phyloP scores from a whole-genome alignment of 306 rosid species.

The Sindora glabra region DNA sequence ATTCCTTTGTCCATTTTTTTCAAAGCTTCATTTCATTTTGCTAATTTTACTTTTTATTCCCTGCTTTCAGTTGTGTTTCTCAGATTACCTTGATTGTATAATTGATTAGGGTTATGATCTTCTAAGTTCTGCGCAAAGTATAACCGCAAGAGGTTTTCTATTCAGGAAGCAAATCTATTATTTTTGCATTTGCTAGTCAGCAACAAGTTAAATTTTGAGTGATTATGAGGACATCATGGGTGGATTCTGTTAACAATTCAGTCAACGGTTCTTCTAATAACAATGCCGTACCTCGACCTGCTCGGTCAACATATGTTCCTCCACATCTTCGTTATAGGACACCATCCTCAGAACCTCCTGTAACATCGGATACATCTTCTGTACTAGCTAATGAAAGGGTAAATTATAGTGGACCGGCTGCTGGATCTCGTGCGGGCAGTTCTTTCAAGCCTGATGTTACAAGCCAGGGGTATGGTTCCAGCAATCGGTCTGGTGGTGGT shows the following conservation, averaged over 20 bases:
- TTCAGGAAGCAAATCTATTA: constrained; percentile 2
- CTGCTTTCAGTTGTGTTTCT: neutral
- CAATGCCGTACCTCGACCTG: constrained; percentile 24
- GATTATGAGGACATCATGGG: constrained; percentile 62
- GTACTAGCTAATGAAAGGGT: constrained; percentile 18
- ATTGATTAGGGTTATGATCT: constrained; percentile 10
- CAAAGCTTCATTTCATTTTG: neutral
- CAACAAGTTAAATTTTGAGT: constrained; percentile 17
- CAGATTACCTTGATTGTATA: constrained; percentile 19
- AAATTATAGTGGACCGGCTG: constrained; percentile 29
- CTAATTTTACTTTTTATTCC: constrained; percentile 2
- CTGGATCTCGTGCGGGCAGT: constrained; percentile 32
- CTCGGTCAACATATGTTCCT: constrained; percentile 53
- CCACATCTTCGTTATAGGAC: constrained; percentile 72
- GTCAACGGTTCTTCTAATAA: constrained; percentile 25
- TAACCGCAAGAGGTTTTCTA: constrained; percentile 16
- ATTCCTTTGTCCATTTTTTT: neutral
- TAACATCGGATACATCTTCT: constrained; percentile 18
- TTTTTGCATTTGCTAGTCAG: constrained; percentile 21
- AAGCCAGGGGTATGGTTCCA: constrained; percentile 27
- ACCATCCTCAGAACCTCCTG: constrained; percentile 30
- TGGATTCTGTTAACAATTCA: constrained; percentile 57
- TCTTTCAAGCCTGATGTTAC: constrained; percentile 35
- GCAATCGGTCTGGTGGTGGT: constrained; percentile 32
- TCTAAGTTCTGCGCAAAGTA: neutral